Conservation (phyloP, 2,329 filamentous ascomycete species). For the Xylaria arbuscula region DNA sequence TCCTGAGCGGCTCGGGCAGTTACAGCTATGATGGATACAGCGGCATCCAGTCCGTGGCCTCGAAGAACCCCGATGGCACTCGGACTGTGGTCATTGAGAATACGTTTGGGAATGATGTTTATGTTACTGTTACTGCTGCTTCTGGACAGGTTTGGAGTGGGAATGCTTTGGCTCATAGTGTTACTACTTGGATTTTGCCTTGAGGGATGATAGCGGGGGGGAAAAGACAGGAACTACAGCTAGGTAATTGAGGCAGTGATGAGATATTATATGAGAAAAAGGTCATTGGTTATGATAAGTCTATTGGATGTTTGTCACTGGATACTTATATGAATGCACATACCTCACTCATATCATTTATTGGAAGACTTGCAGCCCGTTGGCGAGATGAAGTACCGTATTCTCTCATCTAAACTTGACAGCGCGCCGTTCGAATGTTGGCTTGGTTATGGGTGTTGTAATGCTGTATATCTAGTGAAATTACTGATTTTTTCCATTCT, state of each 20-base stretch:
- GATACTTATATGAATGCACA: not conserved
- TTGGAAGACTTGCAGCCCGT: not conserved
- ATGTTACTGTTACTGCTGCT: constrained; percentile 52
- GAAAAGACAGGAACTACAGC: not conserved
- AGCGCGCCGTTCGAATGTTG: too few relatives aligned
- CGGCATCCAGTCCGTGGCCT: constrained; percentile 59
- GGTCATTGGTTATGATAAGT: too few relatives aligned
- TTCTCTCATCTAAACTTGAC: too few relatives aligned
- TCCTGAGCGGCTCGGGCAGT: constrained; percentile 58
- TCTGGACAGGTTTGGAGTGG: constrained; percentile 56
- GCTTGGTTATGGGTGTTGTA: too few relatives aligned
- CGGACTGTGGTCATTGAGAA: constrained; percentile 61
- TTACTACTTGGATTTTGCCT: constrained; percentile 60
- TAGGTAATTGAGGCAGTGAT: not conserved
- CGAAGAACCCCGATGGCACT: constrained; percentile 59
- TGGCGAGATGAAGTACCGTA: too few relatives aligned
- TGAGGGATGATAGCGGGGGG: constrained; percentile 42
- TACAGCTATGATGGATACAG: constrained; percentile 55
- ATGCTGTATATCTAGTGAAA: too few relatives aligned
- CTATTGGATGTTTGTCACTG: too few relatives aligned
- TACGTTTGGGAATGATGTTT: constrained; percentile 58
- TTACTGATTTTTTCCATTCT: too few relatives aligned
- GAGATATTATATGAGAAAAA: not conserved
- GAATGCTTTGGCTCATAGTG: constrained; percentile 50
- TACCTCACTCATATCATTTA: not conserved